These are phyloP conservation scores for Chlamydomonas urium DNA, from an alignment of 139 green algal species.

Conservation along the genomic window DNA sequence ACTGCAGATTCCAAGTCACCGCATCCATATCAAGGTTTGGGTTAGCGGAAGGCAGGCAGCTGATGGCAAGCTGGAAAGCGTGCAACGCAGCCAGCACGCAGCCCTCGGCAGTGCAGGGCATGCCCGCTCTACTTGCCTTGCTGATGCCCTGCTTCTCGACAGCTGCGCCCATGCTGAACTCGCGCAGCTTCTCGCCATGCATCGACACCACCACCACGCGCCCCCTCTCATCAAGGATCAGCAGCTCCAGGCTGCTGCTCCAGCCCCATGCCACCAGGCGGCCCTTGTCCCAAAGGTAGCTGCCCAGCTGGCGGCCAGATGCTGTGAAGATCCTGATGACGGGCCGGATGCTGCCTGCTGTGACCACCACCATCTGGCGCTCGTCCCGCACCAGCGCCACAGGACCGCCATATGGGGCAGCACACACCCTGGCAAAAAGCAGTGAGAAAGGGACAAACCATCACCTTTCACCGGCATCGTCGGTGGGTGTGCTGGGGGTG, in stretches of 20 bases:
- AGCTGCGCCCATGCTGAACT: slow-evolving; percentile 36
- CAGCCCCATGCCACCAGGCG: slow-evolving; percentile 70
- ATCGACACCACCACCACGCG: slow-evolving; percentile 17
- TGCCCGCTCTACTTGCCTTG: too few relatives aligned
- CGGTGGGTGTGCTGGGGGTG: too few relatives aligned
- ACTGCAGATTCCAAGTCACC: too few relatives aligned
- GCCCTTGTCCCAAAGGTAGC: slow-evolving; percentile 67
- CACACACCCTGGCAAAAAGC: slow-evolving; percentile 56
- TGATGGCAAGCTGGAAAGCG: too few relatives aligned
- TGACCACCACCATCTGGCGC: slow-evolving; percentile 57
- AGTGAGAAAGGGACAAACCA: too few relatives aligned
- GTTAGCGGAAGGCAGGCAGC: too few relatives aligned
- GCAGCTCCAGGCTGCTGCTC: slow-evolving; percentile 61
- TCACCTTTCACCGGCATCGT: too few relatives aligned
- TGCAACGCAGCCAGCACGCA: slow-evolving; percentile 52
- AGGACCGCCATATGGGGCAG: slow-evolving; percentile 66
- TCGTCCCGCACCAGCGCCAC: slow-evolving; percentile 81
- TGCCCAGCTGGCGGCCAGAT: slow-evolving; percentile 46
- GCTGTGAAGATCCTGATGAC: slow-evolving; percentile 64
- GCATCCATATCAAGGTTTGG: too few relatives aligned
- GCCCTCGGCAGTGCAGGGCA: slow-evolving; percentile 39
- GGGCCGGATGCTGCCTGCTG: slow-evolving; percentile 28
- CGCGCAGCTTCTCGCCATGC: slow-evolving; percentile 39
- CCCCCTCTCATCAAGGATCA: slow-evolving; percentile 60
- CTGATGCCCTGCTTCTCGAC: slow-evolving; percentile 4